Evolutionary conservation across 805 yeast species (phyloP).

Genomic region (Danielia oregonensis): DNA sequence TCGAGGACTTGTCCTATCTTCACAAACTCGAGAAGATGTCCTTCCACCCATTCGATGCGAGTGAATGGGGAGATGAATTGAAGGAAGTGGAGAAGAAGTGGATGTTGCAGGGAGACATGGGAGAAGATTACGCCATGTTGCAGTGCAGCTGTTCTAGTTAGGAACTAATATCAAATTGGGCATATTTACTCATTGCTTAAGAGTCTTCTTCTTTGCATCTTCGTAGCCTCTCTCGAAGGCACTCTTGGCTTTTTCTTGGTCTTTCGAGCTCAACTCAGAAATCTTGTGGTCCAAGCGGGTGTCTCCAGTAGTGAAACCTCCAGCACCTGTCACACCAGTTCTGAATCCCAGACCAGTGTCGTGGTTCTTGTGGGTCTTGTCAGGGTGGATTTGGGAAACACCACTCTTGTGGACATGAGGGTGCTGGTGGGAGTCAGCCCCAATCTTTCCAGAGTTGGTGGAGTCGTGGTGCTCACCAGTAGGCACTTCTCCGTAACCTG

Average conservation of each 20-base stretch:
- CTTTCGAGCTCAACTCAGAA: slow-evolving; percentile 28
- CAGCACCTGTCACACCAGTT: background rate
- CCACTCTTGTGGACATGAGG: no score
- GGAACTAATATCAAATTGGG: background rate
- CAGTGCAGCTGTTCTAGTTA: slow-evolving; percentile 68
- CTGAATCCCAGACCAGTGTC: background rate
- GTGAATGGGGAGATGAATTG: slow-evolving; percentile 63
- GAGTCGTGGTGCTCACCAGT: no score
- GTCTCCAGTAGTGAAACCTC: slow-evolving; percentile 34
- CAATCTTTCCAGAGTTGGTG: slow-evolving; percentile 1
- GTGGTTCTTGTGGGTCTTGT: background rate
- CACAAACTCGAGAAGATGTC: slow-evolving; percentile 68
- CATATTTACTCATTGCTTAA: background rate
- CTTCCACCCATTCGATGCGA: slow-evolving; percentile 64
- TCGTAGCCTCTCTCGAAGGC: slow-evolving; percentile 39
- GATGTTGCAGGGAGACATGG: slow-evolving; percentile 48
- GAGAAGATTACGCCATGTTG: slow-evolving; percentile 53
- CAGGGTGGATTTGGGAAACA: no score
- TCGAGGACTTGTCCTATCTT: slow-evolving; percentile 47
- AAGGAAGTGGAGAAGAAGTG: slow-evolving; percentile 57
- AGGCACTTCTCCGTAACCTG: no score
- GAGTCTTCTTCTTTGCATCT: slow-evolving; percentile 22
- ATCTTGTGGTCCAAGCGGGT: slow-evolving; percentile 33
- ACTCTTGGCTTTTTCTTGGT: slow-evolving; percentile 37
- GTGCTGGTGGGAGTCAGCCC: background rate